Evolutionary conservation across 495 filamentous ascomycete species (phyloP).

Genomic region (Collariella sp.): DNA sequence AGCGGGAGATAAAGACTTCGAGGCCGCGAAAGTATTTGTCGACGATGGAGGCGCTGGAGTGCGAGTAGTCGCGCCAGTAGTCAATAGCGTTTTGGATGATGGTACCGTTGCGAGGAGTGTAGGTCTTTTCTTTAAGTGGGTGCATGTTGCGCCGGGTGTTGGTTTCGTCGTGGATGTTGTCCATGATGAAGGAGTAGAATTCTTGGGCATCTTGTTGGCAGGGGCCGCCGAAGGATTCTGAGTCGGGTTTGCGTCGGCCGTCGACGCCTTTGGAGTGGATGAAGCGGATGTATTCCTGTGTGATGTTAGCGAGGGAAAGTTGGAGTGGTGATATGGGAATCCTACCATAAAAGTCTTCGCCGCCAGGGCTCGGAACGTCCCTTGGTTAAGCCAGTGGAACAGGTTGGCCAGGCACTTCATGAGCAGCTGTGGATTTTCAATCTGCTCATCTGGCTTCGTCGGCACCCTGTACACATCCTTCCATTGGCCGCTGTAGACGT

Average conservation of each 20-base stretch:
- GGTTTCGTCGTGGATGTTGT: conserved; percentile 36
- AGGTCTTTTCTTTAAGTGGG: conserved; percentile 12
- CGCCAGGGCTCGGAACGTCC: conserved; percentile 44
- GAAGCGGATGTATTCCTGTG: conserved; percentile 32
- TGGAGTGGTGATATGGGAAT: not conserved
- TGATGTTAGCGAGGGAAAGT: conserved; percentile 20
- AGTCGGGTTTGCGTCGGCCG: not conserved
- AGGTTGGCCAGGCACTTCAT: conserved; percentile 65
- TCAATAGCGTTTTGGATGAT: conserved; percentile 20
- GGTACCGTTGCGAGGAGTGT: conserved; percentile 16
- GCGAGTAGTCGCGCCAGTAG: conserved; percentile 24
- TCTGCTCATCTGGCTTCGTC: conserved; percentile 53
- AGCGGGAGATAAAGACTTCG: conserved; percentile 22
- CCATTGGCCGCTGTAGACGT: conserved; percentile 53
- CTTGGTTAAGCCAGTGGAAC: conserved; percentile 60
- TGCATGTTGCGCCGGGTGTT: conserved; percentile 23
- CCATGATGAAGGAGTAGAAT: conserved; percentile 33
- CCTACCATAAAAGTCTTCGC: conserved; percentile 58
- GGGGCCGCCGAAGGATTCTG: conserved; percentile 27
- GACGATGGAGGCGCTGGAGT: conserved; percentile 22
- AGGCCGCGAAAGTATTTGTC: conserved; percentile 34
- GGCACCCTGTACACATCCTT: conserved; percentile 34
- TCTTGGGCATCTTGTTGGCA: conserved; percentile 40
- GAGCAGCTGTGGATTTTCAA: conserved; percentile 70
- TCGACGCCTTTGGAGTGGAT: conserved; percentile 21